Evolutionary conservation across 768 basidiomycete species (phyloP).

Genomic region (Tremella fuciformis): DNA sequence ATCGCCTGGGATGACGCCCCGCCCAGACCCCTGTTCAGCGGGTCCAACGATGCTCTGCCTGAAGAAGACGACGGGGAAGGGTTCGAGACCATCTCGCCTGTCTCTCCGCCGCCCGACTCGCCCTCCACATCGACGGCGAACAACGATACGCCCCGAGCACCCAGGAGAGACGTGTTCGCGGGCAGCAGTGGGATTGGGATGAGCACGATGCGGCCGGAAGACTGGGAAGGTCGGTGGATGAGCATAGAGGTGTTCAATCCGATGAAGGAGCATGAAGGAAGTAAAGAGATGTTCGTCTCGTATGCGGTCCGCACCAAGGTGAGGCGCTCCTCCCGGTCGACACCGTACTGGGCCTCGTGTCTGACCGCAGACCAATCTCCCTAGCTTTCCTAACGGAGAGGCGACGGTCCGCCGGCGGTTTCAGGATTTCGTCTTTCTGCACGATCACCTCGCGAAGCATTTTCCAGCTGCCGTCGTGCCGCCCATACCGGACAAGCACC

Average conservation of each 20-base stretch:
- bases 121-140: constrained; percentile 18
- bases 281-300: constrained; percentile 94
- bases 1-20: constrained; percentile 46
- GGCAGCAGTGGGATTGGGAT: too few species aligned
- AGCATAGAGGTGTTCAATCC: constrained; percentile 72
- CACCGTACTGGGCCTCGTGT: background rate
- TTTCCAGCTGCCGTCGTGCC: constrained; percentile 99
- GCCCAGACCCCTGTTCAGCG: constrained; percentile 7
- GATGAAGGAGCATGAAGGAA: constrained; percentile 91
- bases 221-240: constrained; percentile 50
- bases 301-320: constrained; percentile 89
- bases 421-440: constrained; percentile 93
- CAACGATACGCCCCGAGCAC: constrained; percentile 10
- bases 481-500: constrained; percentile 91
- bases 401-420: constrained; percentile 72
- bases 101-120: constrained; percentile 12
- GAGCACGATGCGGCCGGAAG: constrained; percentile 15
- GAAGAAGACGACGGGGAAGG: constrained; percentile 37
- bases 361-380: constrained; percentile 74
- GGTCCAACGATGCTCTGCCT: background rate
- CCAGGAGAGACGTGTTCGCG: background rate
- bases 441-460: constrained; percentile 80
- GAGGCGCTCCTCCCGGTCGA: constrained; percentile 25
- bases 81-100: constrained; percentile 40
- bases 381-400: constrained; percentile 66